These are phyloP conservation scores for Solioccasus polychromus DNA, from an alignment of 768 basidiomycete species.

Conservation along the genomic window DNA sequence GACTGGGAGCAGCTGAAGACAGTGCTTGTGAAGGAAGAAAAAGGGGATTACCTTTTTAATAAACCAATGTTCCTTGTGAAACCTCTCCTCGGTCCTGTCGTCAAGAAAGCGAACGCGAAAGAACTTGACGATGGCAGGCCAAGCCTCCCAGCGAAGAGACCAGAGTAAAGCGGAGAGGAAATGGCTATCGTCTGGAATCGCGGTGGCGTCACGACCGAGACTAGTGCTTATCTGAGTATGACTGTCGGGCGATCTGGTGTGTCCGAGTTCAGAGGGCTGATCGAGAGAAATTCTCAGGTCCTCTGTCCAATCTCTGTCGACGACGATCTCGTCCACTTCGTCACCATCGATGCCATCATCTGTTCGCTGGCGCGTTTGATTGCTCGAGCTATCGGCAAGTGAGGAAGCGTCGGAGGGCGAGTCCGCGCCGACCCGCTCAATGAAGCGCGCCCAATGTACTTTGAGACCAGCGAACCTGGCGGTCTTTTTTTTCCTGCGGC, in stretches of 20 bases:
- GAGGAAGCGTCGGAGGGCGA: conserved; percentile 55
- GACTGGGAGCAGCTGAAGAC: conserved; percentile 29
- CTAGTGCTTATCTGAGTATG: conserved; percentile 34
- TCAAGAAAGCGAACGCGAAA: conserved; percentile 63
- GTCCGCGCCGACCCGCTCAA: conserved; percentile 54
- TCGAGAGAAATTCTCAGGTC: conserved; percentile 52
- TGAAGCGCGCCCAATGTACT: conserved; percentile 50
- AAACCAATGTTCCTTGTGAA: conserved; percentile 69
- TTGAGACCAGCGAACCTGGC: conserved; percentile 38
- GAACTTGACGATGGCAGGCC: conserved; percentile 53
- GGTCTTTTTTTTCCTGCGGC: conserved; percentile 34
- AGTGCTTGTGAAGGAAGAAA: neutral
- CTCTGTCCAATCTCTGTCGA: conserved; percentile 68
- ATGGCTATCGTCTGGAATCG: conserved; percentile 36
- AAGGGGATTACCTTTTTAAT: conserved; percentile 46
- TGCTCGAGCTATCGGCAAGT: conserved; percentile 46
- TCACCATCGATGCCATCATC: conserved; percentile 34
- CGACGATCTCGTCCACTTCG: conserved; percentile 69
- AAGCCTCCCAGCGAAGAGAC: conserved; percentile 54
- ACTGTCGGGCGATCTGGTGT: conserved; percentile 50
- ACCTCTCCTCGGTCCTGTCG: conserved; percentile 49
- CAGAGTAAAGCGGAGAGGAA: conserved; percentile 33
- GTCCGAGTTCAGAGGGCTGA: conserved; percentile 49
- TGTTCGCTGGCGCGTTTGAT: conserved; percentile 26
- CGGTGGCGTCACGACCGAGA: conserved; percentile 36